Conservation (phyloP, 148 eudicot species). For the Cornus controversa region DNA sequence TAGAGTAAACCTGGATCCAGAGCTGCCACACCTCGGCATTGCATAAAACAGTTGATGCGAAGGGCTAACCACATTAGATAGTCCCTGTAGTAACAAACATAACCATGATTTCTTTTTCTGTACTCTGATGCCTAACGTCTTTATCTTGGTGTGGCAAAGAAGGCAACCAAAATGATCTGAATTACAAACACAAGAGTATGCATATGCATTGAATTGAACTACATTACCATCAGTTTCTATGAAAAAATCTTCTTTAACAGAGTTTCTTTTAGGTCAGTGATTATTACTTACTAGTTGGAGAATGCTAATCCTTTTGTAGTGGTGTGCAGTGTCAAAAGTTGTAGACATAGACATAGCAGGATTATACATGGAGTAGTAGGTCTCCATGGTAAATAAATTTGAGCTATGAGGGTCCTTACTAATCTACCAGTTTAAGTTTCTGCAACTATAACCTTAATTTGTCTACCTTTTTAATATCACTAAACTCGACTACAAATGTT, state of each 20-base stretch:
- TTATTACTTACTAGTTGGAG: not conserved
- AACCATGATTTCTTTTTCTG: not conserved
- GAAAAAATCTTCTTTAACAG: not conserved
- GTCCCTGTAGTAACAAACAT: not conserved
- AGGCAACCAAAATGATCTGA: not conserved
- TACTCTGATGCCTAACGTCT: too few relatives aligned
- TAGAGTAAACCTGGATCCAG: too few relatives aligned
- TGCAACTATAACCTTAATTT: too few relatives aligned
- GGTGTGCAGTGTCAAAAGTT: not conserved
- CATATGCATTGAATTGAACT: not conserved
- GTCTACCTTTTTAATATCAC: not conserved
- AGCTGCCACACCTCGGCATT: too few relatives aligned
- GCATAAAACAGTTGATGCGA: too few relatives aligned
- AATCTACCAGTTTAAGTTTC: too few relatives aligned
- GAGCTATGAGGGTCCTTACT: too few relatives aligned
- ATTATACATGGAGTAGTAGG: too few relatives aligned
- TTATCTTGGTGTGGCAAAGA: too few relatives aligned
- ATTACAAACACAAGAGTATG: too few relatives aligned
- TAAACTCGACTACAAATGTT: not conserved
- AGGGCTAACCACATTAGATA: too few relatives aligned
- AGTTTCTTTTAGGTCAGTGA: not conserved
- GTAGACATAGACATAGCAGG: not conserved
- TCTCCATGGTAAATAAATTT: too few relatives aligned
- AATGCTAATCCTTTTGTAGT: not conserved
- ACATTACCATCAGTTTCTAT: not conserved